These are phyloP conservation scores for Suhomyces canberraensis DNA, from an alignment of 805 yeast genomes.

Conservation along the genomic window DNA sequence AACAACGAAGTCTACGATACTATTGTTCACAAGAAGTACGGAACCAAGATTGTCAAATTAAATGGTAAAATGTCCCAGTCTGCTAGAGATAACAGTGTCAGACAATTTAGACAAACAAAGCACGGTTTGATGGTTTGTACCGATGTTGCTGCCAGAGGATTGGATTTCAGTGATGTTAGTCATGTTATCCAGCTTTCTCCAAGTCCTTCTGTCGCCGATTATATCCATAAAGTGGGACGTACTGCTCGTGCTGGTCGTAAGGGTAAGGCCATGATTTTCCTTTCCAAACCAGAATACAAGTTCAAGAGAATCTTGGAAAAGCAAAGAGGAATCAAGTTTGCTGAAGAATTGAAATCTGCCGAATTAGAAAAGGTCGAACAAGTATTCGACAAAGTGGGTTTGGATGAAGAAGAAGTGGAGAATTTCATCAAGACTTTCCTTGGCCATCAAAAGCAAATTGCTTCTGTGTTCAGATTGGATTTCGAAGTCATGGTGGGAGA, in stretches of 20 bases:
- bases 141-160: conserved; percentile 94
- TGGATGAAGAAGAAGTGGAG: conserved; percentile 19
- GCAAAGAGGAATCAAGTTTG: conserved; percentile 54
- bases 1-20: conserved; percentile 15
- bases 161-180: conserved; percentile 87
- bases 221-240: conserved; percentile 92
- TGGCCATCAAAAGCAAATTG: conserved; percentile 27
- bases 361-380: conserved; percentile 32
- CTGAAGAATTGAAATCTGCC: conserved; percentile 39
- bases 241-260: conserved; percentile 88
- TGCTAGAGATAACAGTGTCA: conserved; percentile 59
- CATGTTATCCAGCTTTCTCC: conserved; percentile 82
- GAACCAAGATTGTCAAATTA: conserved; percentile 31
- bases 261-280: conserved; percentile 67
- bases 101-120: conserved; percentile 45
- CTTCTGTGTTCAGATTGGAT: conserved; percentile 17
- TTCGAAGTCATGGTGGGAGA: conserved; percentile 29
- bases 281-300: conserved; percentile 53
- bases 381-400: conserved; percentile 14
- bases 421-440: conserved; percentile 24
- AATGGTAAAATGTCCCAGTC: conserved; percentile 78
- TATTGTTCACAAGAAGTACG: conserved; percentile 16
- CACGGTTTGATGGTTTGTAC: conserved; percentile 73
- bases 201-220: conserved; percentile 72
- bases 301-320: conserved; percentile 49